Percentiles rank a stretch among this genome's conserved stretches.
Evolutionary conservation across 192 early-diverging fungal genomes (phyloP).

Genomic region (Glomus cerebriforme): DNA sequence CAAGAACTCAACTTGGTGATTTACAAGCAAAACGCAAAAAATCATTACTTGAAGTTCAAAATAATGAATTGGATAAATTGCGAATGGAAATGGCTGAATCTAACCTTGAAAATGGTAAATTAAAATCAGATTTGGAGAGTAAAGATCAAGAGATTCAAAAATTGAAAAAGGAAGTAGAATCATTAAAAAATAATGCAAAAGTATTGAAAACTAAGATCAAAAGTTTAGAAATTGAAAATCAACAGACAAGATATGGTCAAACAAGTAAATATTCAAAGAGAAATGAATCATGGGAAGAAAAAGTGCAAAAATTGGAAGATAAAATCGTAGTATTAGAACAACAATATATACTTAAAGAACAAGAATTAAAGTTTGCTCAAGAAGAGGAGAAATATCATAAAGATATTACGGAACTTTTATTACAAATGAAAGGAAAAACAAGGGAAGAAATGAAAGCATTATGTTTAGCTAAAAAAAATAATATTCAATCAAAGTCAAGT

Average conservation of each 20-base stretch:
- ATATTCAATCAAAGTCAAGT: not conserved
- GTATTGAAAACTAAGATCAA: not conserved
- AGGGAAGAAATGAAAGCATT: not conserved
- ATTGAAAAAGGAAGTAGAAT: constrained; percentile 1
- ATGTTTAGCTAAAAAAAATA: not conserved
- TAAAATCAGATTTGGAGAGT: not conserved
- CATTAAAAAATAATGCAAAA: not conserved
- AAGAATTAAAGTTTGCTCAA: not conserved
- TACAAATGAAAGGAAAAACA: not conserved
- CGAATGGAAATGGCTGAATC: not conserved
- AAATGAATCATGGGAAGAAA: not conserved
- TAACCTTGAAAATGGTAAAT: not conserved
- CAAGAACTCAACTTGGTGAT: not conserved
- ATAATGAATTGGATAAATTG: not conserved
- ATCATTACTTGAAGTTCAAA: not conserved
- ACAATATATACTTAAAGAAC: not conserved
- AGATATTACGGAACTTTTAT: not conserved
- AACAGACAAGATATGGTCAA: not conserved
- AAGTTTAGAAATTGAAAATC: not conserved
- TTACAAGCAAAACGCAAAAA: not conserved
- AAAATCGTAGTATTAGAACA: not conserved
- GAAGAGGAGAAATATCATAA: not conserved
- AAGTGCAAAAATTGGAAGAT: not conserved
- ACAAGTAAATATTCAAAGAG: not conserved
- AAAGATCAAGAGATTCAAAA: not conserved